Evolutionary conservation across 352 stramenopile genomes (phyloP), one percentile per base, ranked within the genome.

Genomic region (Globisporangium paddicum): DNA sequence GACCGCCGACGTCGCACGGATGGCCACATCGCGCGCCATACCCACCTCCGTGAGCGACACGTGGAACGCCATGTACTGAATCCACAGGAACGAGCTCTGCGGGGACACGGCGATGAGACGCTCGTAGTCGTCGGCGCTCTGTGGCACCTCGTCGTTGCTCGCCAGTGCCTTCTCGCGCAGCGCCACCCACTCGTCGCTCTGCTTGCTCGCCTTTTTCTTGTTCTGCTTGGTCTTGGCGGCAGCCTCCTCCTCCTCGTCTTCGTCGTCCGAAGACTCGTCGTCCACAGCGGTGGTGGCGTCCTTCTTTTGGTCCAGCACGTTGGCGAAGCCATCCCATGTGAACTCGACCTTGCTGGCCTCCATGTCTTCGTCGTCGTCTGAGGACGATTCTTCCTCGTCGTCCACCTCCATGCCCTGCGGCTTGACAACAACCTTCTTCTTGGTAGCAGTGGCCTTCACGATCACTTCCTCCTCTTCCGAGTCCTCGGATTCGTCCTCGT

Each of bases 21-120:
- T 75, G 0, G 94, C 96, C 50, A 99, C 94, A 66, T 96, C 91
- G 10, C 95, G 87, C 30, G 95, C 95, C 45, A 96, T 73, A 9
- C 90, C 86, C 50, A 98, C 84, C 63, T 99, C 93, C 35, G 93
- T 97, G 21, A 98, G 73, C 38, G 92, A 97, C 34, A 99, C 77
- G 71, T 98, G 89, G 77, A 98, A 98, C 16, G 96, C 96, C 95
- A 99, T 98, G 80, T 98, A 99, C 66, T 96, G 90, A 66, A 99
- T 98, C 95, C 95, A 99, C 61, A 98, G 57, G 73, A 96, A 97
- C 48, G 94, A 98, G 63, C 86, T 97, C 69, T 98, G 96, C 16
- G 96, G 96, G 53, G 86, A 95, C 49, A 94, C 90, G 11, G 91
- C 92, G 49, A 99, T 71, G 45, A 98, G 72, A 21, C 96, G 93